A percentile compares a stretch with the other conserved stretches of the same genome.
Evolutionary conservation across 2,329 filamentous ascomycete genomes (phyloP).

Genomic region (Ophiocordyceps sinensis): DNA sequence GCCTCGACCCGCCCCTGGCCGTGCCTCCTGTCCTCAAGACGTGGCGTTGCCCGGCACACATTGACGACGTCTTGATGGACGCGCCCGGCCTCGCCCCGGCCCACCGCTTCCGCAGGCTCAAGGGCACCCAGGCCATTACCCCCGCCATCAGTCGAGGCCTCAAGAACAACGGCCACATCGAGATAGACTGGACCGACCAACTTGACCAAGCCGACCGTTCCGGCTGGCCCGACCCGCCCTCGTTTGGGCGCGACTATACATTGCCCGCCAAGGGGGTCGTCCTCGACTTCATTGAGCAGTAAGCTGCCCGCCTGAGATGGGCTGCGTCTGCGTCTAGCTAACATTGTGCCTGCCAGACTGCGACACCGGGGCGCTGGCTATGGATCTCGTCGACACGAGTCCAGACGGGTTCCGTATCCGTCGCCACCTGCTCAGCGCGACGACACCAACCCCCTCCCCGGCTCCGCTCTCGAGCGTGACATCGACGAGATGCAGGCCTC

Average conservation of each 20-base stretch:
- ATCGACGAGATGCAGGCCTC: slow-evolving; percentile 52
- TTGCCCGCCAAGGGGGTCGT: slow-evolving; percentile 51
- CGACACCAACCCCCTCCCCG: slow-evolving; percentile 7
- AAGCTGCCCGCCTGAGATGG: slow-evolving; percentile 16
- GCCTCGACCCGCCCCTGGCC: slow-evolving; percentile 70
- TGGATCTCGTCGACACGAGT: slow-evolving; percentile 15
- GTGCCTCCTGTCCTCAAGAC: slow-evolving; percentile 61
- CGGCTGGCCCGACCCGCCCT: slow-evolving; percentile 42
- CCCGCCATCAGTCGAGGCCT: slow-evolving; percentile 48
- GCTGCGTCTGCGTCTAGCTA: neutral
- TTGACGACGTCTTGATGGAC: slow-evolving; percentile 56
- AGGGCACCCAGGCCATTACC: slow-evolving; percentile 34
- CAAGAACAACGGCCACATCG: slow-evolving; percentile 57
- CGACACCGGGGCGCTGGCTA: slow-evolving; percentile 24
- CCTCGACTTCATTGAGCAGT: slow-evolving; percentile 58
- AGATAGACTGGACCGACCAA: slow-evolving; percentile 47
- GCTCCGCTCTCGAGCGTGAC: slow-evolving; percentile 26
- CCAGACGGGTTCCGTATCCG: slow-evolving; percentile 15
- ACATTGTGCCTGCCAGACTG: slow-evolving; percentile 11
- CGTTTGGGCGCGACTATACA: slow-evolving; percentile 51
- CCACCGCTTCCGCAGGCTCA: slow-evolving; percentile 47
- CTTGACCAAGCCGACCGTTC: slow-evolving; percentile 39
- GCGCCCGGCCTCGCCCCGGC: slow-evolving; percentile 45
- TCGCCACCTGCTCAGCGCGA: slow-evolving; percentile 8
- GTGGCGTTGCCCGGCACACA: slow-evolving; percentile 83